Evolutionary conservation across 176 grass and related monocot genomes (phyloP).

Genomic region (Oryza glumipatula): DNA sequence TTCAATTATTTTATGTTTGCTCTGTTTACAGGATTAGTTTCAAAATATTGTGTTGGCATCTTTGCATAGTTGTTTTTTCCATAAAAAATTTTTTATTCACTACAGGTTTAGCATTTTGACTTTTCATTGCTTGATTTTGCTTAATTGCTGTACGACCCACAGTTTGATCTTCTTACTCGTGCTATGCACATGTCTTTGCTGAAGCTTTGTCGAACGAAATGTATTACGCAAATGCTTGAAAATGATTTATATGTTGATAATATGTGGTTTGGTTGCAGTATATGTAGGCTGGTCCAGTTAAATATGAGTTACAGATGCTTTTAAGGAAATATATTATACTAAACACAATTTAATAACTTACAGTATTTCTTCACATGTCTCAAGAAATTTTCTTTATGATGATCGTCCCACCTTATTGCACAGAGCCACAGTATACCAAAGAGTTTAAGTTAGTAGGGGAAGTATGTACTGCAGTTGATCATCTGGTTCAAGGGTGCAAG

Average conservation of each 20-base stretch:
- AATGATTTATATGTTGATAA: background rate
- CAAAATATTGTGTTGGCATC: background rate
- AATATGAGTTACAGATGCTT: slow-evolving; percentile 3
- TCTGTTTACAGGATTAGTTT: background rate
- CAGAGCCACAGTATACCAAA: background rate
- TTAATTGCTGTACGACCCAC: background rate
- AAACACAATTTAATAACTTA: slow-evolving; percentile 7
- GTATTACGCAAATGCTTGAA: background rate
- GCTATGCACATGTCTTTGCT: background rate
- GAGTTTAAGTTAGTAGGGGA: background rate
- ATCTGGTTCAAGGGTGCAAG: background rate
- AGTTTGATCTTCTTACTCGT: slow-evolving; percentile 9
- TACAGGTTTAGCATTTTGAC: background rate
- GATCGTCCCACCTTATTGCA: background rate
- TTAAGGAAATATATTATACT: background rate
- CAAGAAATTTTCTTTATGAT: slow-evolving; percentile 10
- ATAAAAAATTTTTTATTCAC: background rate
- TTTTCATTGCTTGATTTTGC: slow-evolving; percentile 6
- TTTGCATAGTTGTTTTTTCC: background rate
- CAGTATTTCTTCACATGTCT: background rate
- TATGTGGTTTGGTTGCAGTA: background rate
- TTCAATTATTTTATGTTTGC: background rate
- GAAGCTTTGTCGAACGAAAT: background rate
- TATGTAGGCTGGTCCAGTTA: slow-evolving; percentile 12
- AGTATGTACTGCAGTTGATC: background rate